Evolutionary conservation across 2,329 filamentous ascomycete genomes (phyloP).

Genomic region (Colletotrichum lindemuthianum): DNA sequence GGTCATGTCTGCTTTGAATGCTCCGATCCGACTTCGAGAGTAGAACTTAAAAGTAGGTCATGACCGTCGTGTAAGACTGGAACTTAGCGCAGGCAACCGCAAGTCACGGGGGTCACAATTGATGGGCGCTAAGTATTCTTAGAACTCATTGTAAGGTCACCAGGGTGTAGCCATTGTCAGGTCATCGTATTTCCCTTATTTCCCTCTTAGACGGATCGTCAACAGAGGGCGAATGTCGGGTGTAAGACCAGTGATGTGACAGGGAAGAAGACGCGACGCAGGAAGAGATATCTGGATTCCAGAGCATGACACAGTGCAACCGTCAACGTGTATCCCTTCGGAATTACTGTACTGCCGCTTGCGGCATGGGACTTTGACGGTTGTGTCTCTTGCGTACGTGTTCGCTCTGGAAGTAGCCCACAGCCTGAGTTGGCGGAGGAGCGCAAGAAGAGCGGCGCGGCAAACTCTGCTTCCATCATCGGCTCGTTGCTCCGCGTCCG

Average conservation of each 20-base stretch:
- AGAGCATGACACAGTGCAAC: constrained; percentile 20
- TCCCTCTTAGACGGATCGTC: too few species aligned
- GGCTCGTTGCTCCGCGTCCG: constrained; percentile 25
- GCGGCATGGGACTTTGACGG: not conserved
- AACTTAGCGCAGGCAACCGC: not conserved
- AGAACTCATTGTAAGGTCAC: too few species aligned
- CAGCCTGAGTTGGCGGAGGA: too few species aligned
- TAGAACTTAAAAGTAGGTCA: constrained; percentile 12
- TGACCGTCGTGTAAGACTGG: constrained; percentile 7
- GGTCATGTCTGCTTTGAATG: not conserved
- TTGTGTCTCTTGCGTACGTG: not conserved
- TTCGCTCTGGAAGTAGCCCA: too few species aligned
- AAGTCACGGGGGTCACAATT: constrained; percentile 12
- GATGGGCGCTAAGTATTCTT: not conserved
- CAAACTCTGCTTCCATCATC: constrained; percentile 13
- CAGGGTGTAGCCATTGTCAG: too few species aligned
- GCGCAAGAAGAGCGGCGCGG: constrained; percentile 1
- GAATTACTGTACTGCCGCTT: constrained; percentile 8
- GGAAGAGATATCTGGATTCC: not conserved
- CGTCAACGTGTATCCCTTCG: not conserved
- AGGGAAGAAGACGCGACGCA: too few species aligned
- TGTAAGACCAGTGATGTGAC: not conserved
- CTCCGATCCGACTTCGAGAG: not conserved
- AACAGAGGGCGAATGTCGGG: not conserved
- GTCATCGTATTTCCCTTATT: too few species aligned